Conservation (phyloP, 2,329 filamentous ascomycete genomes). For the Graphilbum sp. region DNA sequence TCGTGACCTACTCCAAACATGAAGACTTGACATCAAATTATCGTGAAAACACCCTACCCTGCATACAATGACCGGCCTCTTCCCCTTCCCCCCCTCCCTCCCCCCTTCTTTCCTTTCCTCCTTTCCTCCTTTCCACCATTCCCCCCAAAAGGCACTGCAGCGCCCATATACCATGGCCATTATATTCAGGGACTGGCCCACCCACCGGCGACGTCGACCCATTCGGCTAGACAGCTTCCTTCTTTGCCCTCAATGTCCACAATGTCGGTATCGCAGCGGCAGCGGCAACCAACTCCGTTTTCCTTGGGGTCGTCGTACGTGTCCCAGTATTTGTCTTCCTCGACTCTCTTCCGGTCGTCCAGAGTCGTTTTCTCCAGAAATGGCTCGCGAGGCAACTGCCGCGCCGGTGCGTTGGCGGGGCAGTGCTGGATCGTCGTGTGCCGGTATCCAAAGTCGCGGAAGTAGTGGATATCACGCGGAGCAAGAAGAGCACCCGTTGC, state of each 20-base stretch:
- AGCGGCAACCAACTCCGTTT: slow-evolving; percentile 92
- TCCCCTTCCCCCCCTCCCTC: too few relatives aligned
- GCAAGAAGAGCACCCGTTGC: slow-evolving; percentile 77
- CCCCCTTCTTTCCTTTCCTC: too few relatives aligned
- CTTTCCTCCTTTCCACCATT: too few relatives aligned
- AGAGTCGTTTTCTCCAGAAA: slow-evolving; percentile 68
- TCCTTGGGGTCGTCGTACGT: slow-evolving; percentile 74
- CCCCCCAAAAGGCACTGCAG: too few relatives aligned
- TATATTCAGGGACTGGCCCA: slow-evolving; percentile 50
- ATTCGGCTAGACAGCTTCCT: slow-evolving; percentile 85
- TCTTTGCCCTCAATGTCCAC: slow-evolving; percentile 96
- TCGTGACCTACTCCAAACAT: too few relatives aligned
- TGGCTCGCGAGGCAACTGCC: slow-evolving; percentile 65
- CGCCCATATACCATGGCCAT: too few relatives aligned
- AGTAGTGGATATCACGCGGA: slow-evolving; percentile 84
- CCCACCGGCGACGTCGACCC: slow-evolving; percentile 92
- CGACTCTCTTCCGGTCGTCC: slow-evolving; percentile 67
- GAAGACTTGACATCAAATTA: too few relatives aligned
- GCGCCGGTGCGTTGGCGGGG: slow-evolving; percentile 80
- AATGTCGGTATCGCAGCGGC: slow-evolving; percentile 92
- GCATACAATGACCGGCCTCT: too few relatives aligned
- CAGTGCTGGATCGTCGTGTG: slow-evolving; percentile 99
- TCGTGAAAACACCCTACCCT: too few relatives aligned
- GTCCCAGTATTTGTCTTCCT: slow-evolving; percentile 96
- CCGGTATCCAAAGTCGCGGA: slow-evolving; percentile 95